Base-by-base conservation (phyloP, 129 eudicot genomes). In the Flaveria ramosissima region DNA sequence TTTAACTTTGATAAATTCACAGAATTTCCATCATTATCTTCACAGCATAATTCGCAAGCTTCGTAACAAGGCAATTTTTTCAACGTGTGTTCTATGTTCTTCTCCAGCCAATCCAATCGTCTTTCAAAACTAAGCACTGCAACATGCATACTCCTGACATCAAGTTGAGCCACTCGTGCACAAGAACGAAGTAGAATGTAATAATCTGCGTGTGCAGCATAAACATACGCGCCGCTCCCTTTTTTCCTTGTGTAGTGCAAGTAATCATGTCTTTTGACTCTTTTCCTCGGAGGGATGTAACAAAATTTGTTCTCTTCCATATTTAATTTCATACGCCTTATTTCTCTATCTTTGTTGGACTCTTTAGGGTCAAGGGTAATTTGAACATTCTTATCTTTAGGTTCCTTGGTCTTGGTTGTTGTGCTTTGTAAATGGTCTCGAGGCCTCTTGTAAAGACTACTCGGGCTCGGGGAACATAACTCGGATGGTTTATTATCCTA, bases 171-270 rank as follows among this genome's bases (percentile, higher is more conserved):
- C 65, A 88, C 94, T 71, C 83, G 87, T 21, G 98, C 93, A 78
- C 96, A 92, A 69, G 89, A 80, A 7, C 97, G 86, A 52, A 92
- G 84, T 72, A 90, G 78, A 20, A 92, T 77, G 71, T 92, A 92
- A 71, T 92, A 92, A 83, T 92, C 96, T 0, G 92, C 96, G 72
- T 90, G 96, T 59, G 81, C 90, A 16, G 86, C 94, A 43, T 88
- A 90, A 4, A 84, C 50, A 63, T 69, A 88, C 21, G 81, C 84
- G 56, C 89, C 98, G 0, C 74, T 72, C 23, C 79, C 87, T 56
- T 78, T 83, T 78, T 82, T 88, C 73, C 98, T 81, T 26, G 77
- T 72, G 55, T 89, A 92, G 63, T 81, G 83, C 30, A 92, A 24
- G 71, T 88, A 88, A 65, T 78, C 86, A 12, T 12, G 52, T 70